Base-by-base conservation (phyloP, 2,329 filamentous ascomycete species). In the Graphilbum sp. region DNA sequence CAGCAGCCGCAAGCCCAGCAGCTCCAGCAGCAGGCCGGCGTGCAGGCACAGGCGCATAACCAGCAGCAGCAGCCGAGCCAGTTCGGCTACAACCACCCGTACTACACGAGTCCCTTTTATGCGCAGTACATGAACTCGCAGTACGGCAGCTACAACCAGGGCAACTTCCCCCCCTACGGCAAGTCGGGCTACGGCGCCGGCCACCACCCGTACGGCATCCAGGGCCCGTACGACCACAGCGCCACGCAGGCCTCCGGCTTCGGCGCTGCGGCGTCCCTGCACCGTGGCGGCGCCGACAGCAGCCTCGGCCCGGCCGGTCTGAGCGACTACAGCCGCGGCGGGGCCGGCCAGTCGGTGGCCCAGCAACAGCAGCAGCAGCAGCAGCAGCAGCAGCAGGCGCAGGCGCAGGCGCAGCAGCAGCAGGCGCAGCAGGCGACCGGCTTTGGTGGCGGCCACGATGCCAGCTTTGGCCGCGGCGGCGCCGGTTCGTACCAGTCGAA, bases 101-200 rank as follows among this genome's bases (percentile, higher is more conserved):
- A 78, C 56, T 76, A 68, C 49, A 62, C 59, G 47, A 75, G 67
- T 55, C 72, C 72, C 2, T 77, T 75, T 54, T 79, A 79, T 49
- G 62, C 67, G 43, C 64, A 69, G 41, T 78, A 76, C 50, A 61
- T 67, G 58, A 56, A 52, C 55, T n/a, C n/a, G n/a, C 69, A 66
- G 43, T 61, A 65, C 43, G 32, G 34, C 17, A 35, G 34, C 13
- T 48, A 42, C n/a, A 62, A 63, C 48, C 66, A 69, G 38, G 56
- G 51, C 32, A 72, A 70, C 45, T 73, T 62, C 43, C 61, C 54
- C 5, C 69, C 69, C 2, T 75, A 74, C 45, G 60, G 64, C 44
- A 75, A 74, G 60, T 60, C 59, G 41, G 58, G 67, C 46, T 75
- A 75, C 45, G 65, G 63, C 37, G 67, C 70, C 50, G 66, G 69